These are phyloP conservation scores for Lecanicillium sp. DNA, from an alignment of 2,329 filamentous ascomycete genomes.

Conservation along the genomic window DNA sequence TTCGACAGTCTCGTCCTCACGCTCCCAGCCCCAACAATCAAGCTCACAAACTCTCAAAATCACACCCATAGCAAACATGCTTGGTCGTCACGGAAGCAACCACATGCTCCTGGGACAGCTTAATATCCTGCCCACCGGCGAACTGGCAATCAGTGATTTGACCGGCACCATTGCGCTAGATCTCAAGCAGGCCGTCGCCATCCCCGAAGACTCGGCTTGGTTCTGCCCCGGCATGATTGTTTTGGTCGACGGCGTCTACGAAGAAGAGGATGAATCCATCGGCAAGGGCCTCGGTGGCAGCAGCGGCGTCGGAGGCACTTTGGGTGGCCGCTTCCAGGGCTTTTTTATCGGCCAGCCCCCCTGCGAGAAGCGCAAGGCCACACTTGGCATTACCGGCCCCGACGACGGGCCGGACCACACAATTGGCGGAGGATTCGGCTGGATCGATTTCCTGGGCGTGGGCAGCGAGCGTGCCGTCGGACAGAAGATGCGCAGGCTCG, in stretches of 20 bases:
- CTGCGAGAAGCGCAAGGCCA: conserved; percentile 75
- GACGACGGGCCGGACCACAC: conserved; percentile 54
- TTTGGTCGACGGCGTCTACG: conserved; percentile 90
- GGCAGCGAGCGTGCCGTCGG: conserved; percentile 85
- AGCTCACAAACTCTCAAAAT: conserved; percentile 72
- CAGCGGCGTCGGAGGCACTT: conserved; percentile 78
- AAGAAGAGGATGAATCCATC: conserved; percentile 74
- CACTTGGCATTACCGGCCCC: conserved; percentile 62
- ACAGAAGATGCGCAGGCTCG: conserved; percentile 73
- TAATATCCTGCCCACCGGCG: conserved; percentile 72
- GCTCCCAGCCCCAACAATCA: conserved; percentile 50
- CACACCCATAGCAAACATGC: conserved; percentile 71
- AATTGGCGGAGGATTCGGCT: conserved; percentile 80
- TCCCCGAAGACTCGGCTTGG: conserved; percentile 83
- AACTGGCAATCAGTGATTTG: conserved; percentile 75
- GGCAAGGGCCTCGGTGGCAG: conserved; percentile 68
- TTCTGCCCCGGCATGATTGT: conserved; percentile 96
- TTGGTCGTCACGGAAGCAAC: conserved; percentile 73
- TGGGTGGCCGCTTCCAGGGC: conserved; percentile 86
- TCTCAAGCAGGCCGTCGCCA: conserved; percentile 69
- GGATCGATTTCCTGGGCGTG: conserved; percentile 92
- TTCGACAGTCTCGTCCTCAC: conserved; percentile 62
- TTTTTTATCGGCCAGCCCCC: conserved; percentile 90
- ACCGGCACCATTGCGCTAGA: conserved; percentile 85
- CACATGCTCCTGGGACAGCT: conserved; percentile 86